Percentiles rank a stretch among this genome's conserved stretches.
phyloP scores from a whole-genome alignment of 352 stramenopile genomes.

The Elongisporangium undulatum region DNA sequence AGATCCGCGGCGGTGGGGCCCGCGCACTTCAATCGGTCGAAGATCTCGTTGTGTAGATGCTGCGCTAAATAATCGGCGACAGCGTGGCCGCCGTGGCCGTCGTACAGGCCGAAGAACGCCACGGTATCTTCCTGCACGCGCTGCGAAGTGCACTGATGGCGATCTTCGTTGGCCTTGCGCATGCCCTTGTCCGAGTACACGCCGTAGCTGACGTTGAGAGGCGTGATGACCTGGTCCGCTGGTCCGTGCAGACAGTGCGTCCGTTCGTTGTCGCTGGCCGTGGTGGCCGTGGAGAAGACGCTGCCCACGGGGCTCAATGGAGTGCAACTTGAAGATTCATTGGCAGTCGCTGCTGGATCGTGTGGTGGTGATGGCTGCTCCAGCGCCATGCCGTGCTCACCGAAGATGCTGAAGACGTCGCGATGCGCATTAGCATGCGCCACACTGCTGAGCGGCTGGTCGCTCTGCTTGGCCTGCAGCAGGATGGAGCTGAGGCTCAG shows the following conservation, averaged over 20 bases:
- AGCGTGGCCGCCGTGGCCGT: constrained; percentile 69
- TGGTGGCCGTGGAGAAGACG: constrained; percentile 73
- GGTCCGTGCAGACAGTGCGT: constrained; percentile 46
- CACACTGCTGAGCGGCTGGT: neutral
- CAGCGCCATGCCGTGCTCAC: constrained; percentile 67
- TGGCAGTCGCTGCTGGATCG: constrained; percentile 2
- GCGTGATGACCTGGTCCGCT: constrained; percentile 44
- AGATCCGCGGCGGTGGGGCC: constrained; percentile 23
- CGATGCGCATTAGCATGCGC: constrained; percentile 39
- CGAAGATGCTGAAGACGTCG: constrained; percentile 87
- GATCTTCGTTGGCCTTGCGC: constrained; percentile 77
- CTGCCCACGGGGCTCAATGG: constrained; percentile 51
- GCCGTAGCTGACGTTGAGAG: constrained; percentile 60
- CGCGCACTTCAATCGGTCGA: constrained; percentile 38
- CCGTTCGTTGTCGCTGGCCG: constrained; percentile 70
- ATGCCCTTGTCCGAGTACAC: constrained; percentile 70
- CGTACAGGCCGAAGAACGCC: constrained; percentile 83
- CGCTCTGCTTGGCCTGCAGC: constrained; percentile 44
- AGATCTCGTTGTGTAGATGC: constrained; percentile 58
- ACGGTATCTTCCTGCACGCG: constrained; percentile 51
- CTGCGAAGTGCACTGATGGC: constrained; percentile 43
- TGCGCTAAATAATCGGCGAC: constrained; percentile 63
- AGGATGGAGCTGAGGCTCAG: constrained; percentile 54
- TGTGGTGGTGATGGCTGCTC: constrained; percentile 12
- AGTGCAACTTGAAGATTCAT: constrained; percentile 25